Percentiles rank a stretch among this genome's conserved stretches.
These are phyloP conservation scores for Pleurostoma richardsiae DNA, from an alignment of 2,329 filamentous ascomycete genomes.

Conservation along the genomic window DNA sequence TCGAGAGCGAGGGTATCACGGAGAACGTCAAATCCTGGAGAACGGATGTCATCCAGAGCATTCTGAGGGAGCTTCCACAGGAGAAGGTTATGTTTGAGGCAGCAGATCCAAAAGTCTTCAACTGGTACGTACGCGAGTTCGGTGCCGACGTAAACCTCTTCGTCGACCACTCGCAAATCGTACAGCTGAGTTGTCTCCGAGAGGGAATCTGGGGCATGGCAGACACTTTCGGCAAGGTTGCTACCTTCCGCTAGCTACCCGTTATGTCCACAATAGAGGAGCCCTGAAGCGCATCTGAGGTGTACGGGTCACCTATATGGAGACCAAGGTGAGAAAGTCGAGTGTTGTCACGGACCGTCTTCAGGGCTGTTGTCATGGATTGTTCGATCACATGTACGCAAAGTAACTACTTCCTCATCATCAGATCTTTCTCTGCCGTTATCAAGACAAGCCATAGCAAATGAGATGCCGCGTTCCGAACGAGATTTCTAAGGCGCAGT, in stretches of 20 bases:
- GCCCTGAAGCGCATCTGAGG: no score
- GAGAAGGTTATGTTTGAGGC: constrained; percentile 56
- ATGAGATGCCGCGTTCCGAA: no score
- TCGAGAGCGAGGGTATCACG: constrained; percentile 55
- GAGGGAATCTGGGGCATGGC: constrained; percentile 51
- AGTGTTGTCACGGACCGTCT: no score
- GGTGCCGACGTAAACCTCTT: constrained; percentile 52
- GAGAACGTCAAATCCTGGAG: constrained; percentile 50
- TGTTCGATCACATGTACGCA: no score
- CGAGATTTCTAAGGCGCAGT: no score
- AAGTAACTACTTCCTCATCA: no score
- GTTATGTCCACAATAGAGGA: no score
- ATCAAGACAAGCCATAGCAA: no score
- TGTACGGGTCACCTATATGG: no score
- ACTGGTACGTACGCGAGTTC: constrained; percentile 50
- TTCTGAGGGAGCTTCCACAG: constrained; percentile 42
- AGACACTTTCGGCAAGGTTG: constrained; percentile 49
- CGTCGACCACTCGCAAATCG: constrained; percentile 53
- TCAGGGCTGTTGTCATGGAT: no score
- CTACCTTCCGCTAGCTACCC: constrained; percentile 19
- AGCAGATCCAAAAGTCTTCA: constrained; percentile 49
- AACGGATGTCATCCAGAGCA: constrained; percentile 48
- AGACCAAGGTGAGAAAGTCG: no score
- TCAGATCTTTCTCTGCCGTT: no score
- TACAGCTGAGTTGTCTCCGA: constrained; percentile 45